Evolutionary conservation across 1,284 basidiomycete genomes (phyloP).

Genomic region (Cryptococcus sp.): DNA sequence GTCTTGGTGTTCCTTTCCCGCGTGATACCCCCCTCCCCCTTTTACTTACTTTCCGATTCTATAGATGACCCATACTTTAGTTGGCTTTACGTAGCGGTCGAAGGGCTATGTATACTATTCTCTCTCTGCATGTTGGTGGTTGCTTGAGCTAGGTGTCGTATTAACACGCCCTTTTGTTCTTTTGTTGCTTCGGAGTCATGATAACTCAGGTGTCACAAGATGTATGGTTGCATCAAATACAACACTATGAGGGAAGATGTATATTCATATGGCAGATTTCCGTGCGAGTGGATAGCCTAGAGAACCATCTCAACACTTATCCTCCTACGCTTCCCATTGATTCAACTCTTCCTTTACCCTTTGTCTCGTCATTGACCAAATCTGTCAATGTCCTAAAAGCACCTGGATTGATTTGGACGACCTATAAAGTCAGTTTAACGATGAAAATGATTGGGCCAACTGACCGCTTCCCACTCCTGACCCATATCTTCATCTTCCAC

Average conservation of each 20-base stretch:
- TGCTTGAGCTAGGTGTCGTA: not conserved
- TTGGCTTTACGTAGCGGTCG: conserved; percentile 1
- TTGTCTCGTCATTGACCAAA: conserved; percentile 70
- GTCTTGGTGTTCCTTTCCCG: not conserved
- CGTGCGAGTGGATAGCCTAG: too few relatives aligned
- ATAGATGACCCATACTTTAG: not conserved
- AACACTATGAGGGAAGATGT: too few relatives aligned
- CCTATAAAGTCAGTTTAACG: conserved; percentile 49
- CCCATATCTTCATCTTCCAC: conserved; percentile 80
- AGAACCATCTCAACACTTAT: not conserved
- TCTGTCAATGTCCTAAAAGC: conserved; percentile 87
- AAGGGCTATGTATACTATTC: conserved; percentile 12
- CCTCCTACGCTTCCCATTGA: conserved; percentile 52
- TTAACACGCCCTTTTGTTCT: not conserved
- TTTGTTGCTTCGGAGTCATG: not conserved
- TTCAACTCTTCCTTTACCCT: conserved; percentile 83
- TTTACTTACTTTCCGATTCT: not conserved
- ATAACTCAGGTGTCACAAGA: not conserved
- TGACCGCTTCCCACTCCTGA: conserved; percentile 77
- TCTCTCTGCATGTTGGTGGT: not conserved
- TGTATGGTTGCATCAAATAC: not conserved
- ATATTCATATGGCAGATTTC: too few relatives aligned
- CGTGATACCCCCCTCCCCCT: too few relatives aligned
- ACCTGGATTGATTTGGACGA: conserved; percentile 86
- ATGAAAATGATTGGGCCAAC: conserved; percentile 26